Evolutionary conservation across 129 eudicot genomes (phyloP), one percentile per base, ranked within the genome.

Genomic region (Arctium lappa): DNA sequence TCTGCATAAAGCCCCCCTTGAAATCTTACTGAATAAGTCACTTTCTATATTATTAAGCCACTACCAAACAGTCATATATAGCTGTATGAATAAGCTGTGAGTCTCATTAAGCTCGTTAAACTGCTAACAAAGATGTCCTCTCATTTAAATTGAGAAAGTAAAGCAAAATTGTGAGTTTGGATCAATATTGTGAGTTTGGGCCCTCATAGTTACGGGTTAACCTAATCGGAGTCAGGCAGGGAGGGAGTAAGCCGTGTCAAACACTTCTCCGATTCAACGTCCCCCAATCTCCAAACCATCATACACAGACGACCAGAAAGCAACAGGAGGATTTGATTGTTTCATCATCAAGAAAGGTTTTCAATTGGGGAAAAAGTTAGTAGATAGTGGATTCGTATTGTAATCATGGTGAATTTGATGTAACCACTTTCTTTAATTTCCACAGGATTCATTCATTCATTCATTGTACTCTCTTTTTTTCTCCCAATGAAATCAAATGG

Each of bases 401-500:
- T 27, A 78, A 86, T 66, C 77, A 81, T 83, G 56, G 71, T 73
- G 84, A 74, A 74, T 69, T 66, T 18, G 62, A 80, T 48, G 71
- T 74, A 79, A 56, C 77, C 11, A 73, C 79, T 50, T 71, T 79
- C 71, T 38, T 62, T 44, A 12, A 79, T 75, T 60, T 18, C 71
- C 30, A 81, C 46, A 76, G 15, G 37, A 76, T 13, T 9, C 5
- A 44, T 44, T 44, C 60, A 13, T 50, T 13, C n/a, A 50, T 50
- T 48, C 1, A 50, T 13, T 50, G 1, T 50, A 50, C 56, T 46
- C 16, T 10, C 56, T 31, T 56, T 40, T 65, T 46, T 6, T 60
- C 56, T 82, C 22, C 16, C 50, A 18, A 69, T 48, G 66, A 79
- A 78, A 76, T 78, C 80, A 85, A 83, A 91, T 91, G 95, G 87